phyloP scores from a whole-genome alignment of 1,139 yeast species.

The Nakaseomyces kungkrabaensis region DNA sequence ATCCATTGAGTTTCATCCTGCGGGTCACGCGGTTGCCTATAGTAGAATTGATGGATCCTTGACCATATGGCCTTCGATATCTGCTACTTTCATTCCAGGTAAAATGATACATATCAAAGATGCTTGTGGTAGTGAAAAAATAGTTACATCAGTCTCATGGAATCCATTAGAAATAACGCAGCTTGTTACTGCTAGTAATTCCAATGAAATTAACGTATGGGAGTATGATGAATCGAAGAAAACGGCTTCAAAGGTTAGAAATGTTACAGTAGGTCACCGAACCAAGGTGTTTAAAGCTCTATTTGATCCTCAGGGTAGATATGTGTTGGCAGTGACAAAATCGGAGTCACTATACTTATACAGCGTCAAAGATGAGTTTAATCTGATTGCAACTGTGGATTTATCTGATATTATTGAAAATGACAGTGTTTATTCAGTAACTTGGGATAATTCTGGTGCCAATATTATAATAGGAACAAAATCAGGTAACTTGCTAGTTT shows the following conservation, averaged over 20 bases:
- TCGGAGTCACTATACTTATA: constrained; percentile 21
- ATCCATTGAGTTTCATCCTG: constrained; percentile 20
- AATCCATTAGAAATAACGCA: constrained; percentile 43
- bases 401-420: constrained; percentile 7
- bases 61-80: constrained; percentile 30
- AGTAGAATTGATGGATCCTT: constrained; percentile 27
- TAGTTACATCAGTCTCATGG: constrained; percentile 50
- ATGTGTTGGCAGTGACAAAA: constrained; percentile 41
- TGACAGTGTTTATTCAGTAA: constrained; percentile 13
- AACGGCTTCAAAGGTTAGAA: constrained; percentile 26
- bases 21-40: constrained; percentile 22
- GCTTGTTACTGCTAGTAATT: constrained; percentile 53
- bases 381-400: constrained; percentile 11
- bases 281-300: constrained; percentile 37
- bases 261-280: constrained; percentile 26
- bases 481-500: constrained; percentile 34
- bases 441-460: constrained; percentile 30
- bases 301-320: constrained; percentile 39
- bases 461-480: constrained; percentile 26
- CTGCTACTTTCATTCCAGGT: constrained; percentile 8
- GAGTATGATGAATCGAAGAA: constrained; percentile 35
- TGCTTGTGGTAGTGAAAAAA: constrained; percentile 38
- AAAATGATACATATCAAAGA: constrained; percentile 30
- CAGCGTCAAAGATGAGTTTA: constrained; percentile 16
- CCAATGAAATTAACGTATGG: constrained; percentile 50